A percentile compares a stretch with the other conserved stretches of the same genome.
These are phyloP conservation scores for Ophiostoma novo-ulmi DNA, from an alignment of 2,329 filamentous ascomycete genomes.

Conservation along the genomic window DNA sequence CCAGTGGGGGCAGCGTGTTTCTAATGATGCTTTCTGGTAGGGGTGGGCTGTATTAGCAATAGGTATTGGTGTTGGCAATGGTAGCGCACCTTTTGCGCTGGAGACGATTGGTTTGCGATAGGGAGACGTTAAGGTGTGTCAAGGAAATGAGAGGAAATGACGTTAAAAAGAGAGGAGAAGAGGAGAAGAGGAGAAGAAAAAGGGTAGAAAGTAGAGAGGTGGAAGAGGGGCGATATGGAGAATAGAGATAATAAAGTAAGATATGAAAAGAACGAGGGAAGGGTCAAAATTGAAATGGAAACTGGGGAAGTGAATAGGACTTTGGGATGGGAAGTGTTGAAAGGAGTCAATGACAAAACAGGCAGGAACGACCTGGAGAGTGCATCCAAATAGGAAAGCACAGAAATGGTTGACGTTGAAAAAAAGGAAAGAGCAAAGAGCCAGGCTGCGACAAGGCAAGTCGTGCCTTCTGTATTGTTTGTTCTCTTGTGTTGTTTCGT, in stretches of 20 bases:
- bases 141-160: conserved; percentile 13
- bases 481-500: neutral
- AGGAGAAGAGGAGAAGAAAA: neutral
- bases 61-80: conserved; percentile 21
- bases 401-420: neutral
- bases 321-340: neutral
- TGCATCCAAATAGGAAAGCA: conserved; percentile 8
- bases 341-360: neutral
- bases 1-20: conserved; percentile 19
- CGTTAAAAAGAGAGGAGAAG: neutral
- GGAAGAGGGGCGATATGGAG: conserved; percentile 1
- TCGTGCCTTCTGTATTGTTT: conserved; percentile 1
- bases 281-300: neutral
- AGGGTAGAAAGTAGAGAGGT: conserved; percentile 13
- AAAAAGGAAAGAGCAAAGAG: neutral
- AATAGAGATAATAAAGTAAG: neutral
- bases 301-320: conserved; percentile 11
- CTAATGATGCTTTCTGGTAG: conserved; percentile 7
- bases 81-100: conserved; percentile 12
- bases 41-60: conserved; percentile 19
- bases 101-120: conserved; percentile 22
- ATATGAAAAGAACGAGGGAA: conserved; percentile 8
- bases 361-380: neutral
- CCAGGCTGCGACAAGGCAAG: neutral
- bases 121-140: conserved; percentile 2